Evolutionary conservation across 306 rosid species (phyloP), one percentile per base, ranked within the genome.

Genomic region (Inga oerstediana): DNA sequence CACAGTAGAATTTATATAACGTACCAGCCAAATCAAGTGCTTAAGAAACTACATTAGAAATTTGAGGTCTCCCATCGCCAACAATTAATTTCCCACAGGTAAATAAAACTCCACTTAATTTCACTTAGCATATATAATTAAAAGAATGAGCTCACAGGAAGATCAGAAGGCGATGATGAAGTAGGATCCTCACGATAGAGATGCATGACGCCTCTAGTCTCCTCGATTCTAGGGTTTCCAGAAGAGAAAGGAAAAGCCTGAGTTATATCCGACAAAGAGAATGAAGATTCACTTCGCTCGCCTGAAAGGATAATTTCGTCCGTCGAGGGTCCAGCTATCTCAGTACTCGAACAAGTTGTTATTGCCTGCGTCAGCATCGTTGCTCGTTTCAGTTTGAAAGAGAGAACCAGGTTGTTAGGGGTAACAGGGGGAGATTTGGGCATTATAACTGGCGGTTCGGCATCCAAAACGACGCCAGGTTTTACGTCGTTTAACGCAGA

Each of bases 171-270:
- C 54, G 80, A 22, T 0, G 88, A 54, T 1, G 51, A 75, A 35
- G 78, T 48, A 43, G 76, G 69, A 72, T 88, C 91, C n/a, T 91
- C 89, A 68, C 91, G 89, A 83, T 83, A 91, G 74, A 96, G 97
- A 80, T 90, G 94, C 91, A 96, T 92, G 88, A 93, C 92, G 70
- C 99, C 99, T 9, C 94, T 90, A 45, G 93, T 90, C 83, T 96
- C 99, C 56, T 96, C 99, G 75, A 96, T 91, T 90, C 97, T 96
- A 88, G 98, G 98, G 94, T 96, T 96, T 87, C 99, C 99, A 15
- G 98, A 96, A 66, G 97, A 96, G 97, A 96, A 96, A 56, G 87
- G 95, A 75, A 90, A 89, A 46, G 90, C 88, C 76, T 91, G 92
- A 17, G 93, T 88, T 74, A 84, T 41, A 77, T 80, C 69, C 6